Base-by-base conservation (phyloP, 1,284 basidiomycete genomes). In the Moniliophthora roreri region DNA sequence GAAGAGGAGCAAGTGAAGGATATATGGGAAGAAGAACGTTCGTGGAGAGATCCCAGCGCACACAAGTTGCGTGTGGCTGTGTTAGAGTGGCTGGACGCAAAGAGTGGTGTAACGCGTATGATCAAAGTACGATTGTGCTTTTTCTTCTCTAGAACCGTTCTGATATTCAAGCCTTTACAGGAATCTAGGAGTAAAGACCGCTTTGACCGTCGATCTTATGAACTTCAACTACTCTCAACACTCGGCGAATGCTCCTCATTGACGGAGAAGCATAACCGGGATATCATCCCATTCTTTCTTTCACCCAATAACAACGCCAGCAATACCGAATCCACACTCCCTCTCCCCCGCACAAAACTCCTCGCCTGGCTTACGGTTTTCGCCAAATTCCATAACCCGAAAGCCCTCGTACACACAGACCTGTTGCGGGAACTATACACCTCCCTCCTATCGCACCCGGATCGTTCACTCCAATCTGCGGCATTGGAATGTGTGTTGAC, bases 331-430 rank as follows among this genome's bases (percentile, higher is more conserved):
- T 32, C 28, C 28, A 32, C 28, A 6, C 28, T 32, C 6, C 28
- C 28, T 52, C 69, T 85, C 10, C 70, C 81, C 20, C 76, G 79
- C 51, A 69, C 75, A n/a, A 85, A 81, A 61, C 80, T 94, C 24
- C 76, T 70, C 16, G 76, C 82, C 1, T 98, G 92, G 86, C 84
- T 99, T 23, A 83, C 84, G 32, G 78, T 99, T 1, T 91, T 98
- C 66, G 81, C 90, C 53, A 95, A 94, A 67, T 92, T 99, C 66
- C 75, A 75, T 61, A 98, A 98, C 64, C 95, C 95, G 9, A 95
- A 94, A 69, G 91, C 92, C 0, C 76, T 97, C 1, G 82, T 85
- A 63, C 80, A 84, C 3, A 82, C 91, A 0, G 79, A 86, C 9
- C 80, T 79, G 0, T 78, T 99, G 15, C 83, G 83, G 53, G 55